Evolutionary conservation across 306 rosid species (phyloP).

Genomic region (Fagus sylvatica): DNA sequence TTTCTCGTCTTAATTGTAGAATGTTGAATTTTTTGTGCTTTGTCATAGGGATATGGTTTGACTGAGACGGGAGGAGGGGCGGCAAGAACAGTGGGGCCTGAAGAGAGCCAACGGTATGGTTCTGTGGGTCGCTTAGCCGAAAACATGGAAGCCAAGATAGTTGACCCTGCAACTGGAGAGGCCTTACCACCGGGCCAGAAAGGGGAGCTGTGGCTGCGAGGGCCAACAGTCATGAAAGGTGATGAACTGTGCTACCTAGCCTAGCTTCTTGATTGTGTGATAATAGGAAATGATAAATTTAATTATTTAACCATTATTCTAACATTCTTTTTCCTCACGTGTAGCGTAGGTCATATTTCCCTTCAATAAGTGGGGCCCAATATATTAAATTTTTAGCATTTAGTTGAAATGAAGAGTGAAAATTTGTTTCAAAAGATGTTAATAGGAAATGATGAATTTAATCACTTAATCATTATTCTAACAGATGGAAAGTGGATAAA

Average conservation of each 20-base stretch:
- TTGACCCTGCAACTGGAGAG: constrained; percentile 66
- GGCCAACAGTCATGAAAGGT: constrained; percentile 85
- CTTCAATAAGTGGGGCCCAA: too few relatives aligned
- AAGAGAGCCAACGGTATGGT: constrained; percentile 52
- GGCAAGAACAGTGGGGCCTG: constrained; percentile 52
- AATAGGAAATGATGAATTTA: too few relatives aligned
- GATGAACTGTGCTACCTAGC: neutral
- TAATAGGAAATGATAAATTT: neutral
- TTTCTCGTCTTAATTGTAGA: too few relatives aligned
- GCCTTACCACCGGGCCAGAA: constrained; percentile 61
- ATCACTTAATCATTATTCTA: too few relatives aligned
- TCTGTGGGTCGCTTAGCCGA: constrained; percentile 76
- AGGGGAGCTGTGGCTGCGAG: constrained; percentile 91
- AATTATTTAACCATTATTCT: too few relatives aligned
- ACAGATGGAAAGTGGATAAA: too few relatives aligned
- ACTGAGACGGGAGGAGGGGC: constrained; percentile 73
- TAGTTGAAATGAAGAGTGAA: too few relatives aligned
- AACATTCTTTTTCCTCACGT: too few relatives aligned
- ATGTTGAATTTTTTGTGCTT: neutral
- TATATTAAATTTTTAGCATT: too few relatives aligned
- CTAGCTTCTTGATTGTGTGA: neutral
- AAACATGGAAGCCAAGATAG: constrained; percentile 83
- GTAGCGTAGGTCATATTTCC: too few relatives aligned
- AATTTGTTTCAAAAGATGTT: too few relatives aligned
- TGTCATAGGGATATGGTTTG: constrained; percentile 82